A percentile compares a stretch with the other conserved stretches of the same genome.
phyloP scores from a whole-genome alignment of 2,329 filamentous ascomycete genomes.

The Clarireedia hainanense region DNA sequence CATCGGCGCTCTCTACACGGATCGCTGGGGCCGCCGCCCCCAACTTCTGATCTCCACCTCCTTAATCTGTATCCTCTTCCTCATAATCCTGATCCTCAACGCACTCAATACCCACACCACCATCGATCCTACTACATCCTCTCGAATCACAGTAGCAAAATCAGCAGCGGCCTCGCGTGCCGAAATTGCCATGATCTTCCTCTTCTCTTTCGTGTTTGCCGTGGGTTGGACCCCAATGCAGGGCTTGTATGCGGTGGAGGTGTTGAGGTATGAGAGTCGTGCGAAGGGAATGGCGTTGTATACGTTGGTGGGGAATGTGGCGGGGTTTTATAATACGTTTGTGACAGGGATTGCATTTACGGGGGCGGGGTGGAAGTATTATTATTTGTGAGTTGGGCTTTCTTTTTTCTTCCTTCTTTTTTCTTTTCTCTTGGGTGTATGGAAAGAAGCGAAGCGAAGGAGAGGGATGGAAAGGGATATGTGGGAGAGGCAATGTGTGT shows the following conservation, averaged over 20 bases:
- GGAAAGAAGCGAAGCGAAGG: too few relatives aligned
- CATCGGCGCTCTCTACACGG: conserved; percentile 17
- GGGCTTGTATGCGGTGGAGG: conserved; percentile 42
- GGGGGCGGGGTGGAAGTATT: conserved; percentile 2
- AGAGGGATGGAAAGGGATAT: too few relatives aligned
- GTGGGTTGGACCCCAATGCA: conserved; percentile 45
- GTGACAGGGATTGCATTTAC: conserved; percentile 5
- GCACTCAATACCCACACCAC: conserved; percentile 42
- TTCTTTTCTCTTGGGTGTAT: too few relatives aligned
- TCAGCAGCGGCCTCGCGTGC: conserved; percentile 33
- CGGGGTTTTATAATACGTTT: conserved; percentile 8
- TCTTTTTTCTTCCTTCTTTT: too few relatives aligned
- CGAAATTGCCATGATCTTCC: conserved; percentile 43
- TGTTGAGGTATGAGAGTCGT: conserved; percentile 22
- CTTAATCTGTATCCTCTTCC: neutral
- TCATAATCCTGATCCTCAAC: conserved; percentile 30
- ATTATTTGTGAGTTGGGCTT: neutral
- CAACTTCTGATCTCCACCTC: conserved; percentile 40
- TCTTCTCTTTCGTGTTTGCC: conserved; percentile 44
- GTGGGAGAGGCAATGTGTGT: too few relatives aligned
- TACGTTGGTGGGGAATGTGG: conserved; percentile 3
- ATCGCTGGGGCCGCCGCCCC: conserved; percentile 25
- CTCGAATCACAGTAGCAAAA: neutral
- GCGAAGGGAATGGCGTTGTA: conserved; percentile 6
- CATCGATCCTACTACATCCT: conserved; percentile 38